phyloP scores from a whole-genome alignment of 2,329 filamentous ascomycete genomes.

The Coniochaeta hoffmannii region DNA sequence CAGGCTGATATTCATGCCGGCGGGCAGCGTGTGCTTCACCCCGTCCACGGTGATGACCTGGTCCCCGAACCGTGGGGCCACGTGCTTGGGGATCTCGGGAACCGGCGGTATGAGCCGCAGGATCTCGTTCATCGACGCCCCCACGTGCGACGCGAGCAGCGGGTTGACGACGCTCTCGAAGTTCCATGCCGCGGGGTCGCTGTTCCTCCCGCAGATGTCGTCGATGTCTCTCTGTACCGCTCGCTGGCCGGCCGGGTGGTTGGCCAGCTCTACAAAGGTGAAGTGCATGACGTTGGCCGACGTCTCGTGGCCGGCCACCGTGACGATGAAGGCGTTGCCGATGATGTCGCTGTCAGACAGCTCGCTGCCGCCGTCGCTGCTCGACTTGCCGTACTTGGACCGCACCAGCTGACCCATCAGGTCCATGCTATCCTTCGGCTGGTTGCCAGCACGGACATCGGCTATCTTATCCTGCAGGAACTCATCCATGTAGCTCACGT shows the following conservation, averaged over 20 bases:
- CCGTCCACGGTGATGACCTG: constrained; percentile 56
- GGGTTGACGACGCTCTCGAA: constrained; percentile 61
- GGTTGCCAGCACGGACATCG: constrained; percentile 22
- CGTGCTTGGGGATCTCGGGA: constrained; percentile 63
- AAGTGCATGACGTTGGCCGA: constrained; percentile 71
- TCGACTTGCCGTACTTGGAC: constrained; percentile 27
- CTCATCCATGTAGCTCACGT: constrained; percentile 62
- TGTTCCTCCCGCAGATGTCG: constrained; percentile 46
- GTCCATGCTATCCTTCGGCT: constrained; percentile 40
- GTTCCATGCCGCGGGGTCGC: constrained; percentile 56
- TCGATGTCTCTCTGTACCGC: constrained; percentile 64
- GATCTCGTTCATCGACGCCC: constrained; percentile 71
- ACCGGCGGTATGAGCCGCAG: constrained; percentile 67
- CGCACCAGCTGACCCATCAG: constrained; percentile 44
- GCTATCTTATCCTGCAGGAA: constrained; percentile 55
- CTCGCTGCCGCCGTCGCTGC: constrained; percentile 11
- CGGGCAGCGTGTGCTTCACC: constrained; percentile 49
- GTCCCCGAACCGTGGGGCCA: constrained; percentile 30
- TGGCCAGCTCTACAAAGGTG: constrained; percentile 59
- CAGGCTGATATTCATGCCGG: constrained; percentile 47
- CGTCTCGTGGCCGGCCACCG: constrained; percentile 73
- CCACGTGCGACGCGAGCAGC: constrained; percentile 62
- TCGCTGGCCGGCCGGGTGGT: constrained; percentile 55
- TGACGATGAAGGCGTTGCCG: constrained; percentile 63
- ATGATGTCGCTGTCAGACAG: constrained; percentile 60